phyloP scores from a whole-genome alignment of 2,329 filamentous ascomycete species.

The Escovopsis sp. region DNA sequence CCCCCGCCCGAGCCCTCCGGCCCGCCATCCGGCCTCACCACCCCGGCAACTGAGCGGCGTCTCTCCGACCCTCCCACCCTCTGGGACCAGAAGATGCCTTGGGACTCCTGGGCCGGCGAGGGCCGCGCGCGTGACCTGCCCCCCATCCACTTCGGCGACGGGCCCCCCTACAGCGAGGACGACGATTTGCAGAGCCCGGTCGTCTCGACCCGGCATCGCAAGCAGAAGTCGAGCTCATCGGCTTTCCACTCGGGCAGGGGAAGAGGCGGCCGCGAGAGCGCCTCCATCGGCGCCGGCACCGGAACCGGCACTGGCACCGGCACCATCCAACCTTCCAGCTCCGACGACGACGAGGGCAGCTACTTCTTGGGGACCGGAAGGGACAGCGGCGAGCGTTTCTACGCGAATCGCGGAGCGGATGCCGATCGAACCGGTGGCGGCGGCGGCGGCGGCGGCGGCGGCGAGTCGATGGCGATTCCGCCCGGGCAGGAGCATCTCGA shows the following conservation, averaged over 20 bases:
- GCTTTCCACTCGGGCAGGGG: conserved; percentile 27
- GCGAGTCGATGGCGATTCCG: conserved; percentile 69
- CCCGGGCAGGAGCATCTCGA: conserved; percentile 47
- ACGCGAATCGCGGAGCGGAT: conserved; percentile 54
- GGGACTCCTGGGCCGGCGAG: conserved; percentile 42
- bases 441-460: conserved; percentile 47
- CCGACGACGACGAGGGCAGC: conserved; percentile 47
- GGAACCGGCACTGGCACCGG: conserved; percentile 18
- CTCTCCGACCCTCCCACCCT: conserved; percentile 68
- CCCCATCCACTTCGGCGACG: conserved; percentile 72
- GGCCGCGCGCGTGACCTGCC: conserved; percentile 50
- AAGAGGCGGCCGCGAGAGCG: conserved; percentile 28
- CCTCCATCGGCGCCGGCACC: conserved; percentile 3
- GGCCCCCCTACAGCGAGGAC: conserved; percentile 88
- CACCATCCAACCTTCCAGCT: conserved; percentile 33
- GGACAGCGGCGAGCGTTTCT: conserved; percentile 62
- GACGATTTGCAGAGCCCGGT: conserved; percentile 89
- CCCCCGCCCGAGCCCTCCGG: conserved; percentile 61
- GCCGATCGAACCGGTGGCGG: conserved; percentile 22
- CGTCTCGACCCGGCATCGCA: conserved; percentile 70
- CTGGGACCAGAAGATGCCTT: conserved; percentile 56
- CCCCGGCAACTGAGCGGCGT: conserved; percentile 68
- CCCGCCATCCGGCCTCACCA: conserved; percentile 66
- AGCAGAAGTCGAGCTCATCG: conserved; percentile 58
- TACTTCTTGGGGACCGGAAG: conserved; percentile 51